Base-by-base conservation (phyloP, 2,329 filamentous ascomycete genomes). In the Xylariaceae sp. region DNA sequence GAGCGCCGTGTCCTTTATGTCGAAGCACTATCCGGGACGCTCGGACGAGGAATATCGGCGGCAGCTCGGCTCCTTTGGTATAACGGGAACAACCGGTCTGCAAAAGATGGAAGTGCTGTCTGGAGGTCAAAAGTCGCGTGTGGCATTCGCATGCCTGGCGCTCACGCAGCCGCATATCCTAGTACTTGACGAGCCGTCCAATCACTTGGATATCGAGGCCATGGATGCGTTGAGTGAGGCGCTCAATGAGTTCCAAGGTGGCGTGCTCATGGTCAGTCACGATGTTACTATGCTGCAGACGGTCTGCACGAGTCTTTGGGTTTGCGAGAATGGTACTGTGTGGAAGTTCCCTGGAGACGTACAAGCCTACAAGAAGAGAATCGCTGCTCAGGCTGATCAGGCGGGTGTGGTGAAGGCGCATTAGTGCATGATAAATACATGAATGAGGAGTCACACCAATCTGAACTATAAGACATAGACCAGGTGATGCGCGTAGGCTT, bases 281-380 rank as follows among this genome's bases (percentile, higher is more conserved):
- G 93, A 98, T 63, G 93, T 98, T 40, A 97, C 93, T 1, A 96
- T 98, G 89, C 66, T 98, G 65, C 89, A 95, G 72, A 95, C 87
- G 39, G 93, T 98, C 29, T 98, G 93, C 67, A 93, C 76, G 38
- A 93, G 84, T 62, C 69, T 98, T 59, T 98, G 93, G 93, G 91
- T 98, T 49, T 98, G 93, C 61, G 93, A 98, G 64, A 75, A 85
- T 44, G 93, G 93, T 9, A 93, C 85, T 2, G 90, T 98, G 16
- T 89, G 95, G 77, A 90, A 96, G 71, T 98, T 98, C 69, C 82
- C 86, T 47, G 93, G 93, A 26, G 90, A 94, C 56, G 90, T 98
- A 39, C 87, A 95, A 68, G 83, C 87, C 48, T 98, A 98, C 73
- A 98, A 98, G 83, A 95, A 90, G 80, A 83, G 87, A 66, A 96